Conservation (phyloP, 2,329 filamentous ascomycete species). For the Colletotrichum plurivorum region DNA sequence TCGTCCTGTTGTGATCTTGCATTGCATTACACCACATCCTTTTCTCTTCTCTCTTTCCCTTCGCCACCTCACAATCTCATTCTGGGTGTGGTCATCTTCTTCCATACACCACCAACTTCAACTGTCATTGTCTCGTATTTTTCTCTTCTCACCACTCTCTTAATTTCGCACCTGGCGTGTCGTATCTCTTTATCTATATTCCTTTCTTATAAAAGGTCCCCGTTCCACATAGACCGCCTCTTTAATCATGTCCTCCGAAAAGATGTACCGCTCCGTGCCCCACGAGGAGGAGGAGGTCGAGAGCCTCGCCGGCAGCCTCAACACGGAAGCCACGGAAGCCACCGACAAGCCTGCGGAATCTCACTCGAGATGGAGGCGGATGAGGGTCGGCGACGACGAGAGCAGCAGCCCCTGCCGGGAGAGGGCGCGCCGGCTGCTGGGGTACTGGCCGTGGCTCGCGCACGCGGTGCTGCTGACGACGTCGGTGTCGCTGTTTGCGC, state of each 20-base stretch:
- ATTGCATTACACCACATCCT: background rate
- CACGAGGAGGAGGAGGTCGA: constrained; percentile 43
- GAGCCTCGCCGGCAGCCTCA: constrained; percentile 39
- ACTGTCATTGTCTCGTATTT: constrained; percentile 1
- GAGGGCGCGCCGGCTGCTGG: constrained; percentile 42
- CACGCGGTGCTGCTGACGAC: constrained; percentile 56
- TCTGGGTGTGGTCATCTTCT: constrained; percentile 16
- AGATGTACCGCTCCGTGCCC: constrained; percentile 37
- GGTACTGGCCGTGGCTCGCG: constrained; percentile 56
- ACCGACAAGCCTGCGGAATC: constrained; percentile 11
- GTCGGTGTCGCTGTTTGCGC: constrained; percentile 56
- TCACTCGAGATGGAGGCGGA: constrained; percentile 34
- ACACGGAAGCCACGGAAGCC: constrained; percentile 28
- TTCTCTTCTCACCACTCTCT: constrained; percentile 1
- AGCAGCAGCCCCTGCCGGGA: constrained; percentile 40
- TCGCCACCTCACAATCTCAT: too few relatives aligned
- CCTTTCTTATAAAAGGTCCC: background rate
- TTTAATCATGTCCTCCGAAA: constrained; percentile 39
- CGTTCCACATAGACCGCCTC: background rate
- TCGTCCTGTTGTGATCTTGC: background rate
- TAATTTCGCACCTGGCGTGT: constrained; percentile 39
- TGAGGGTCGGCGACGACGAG: constrained; percentile 46
- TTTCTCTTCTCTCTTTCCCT: constrained; percentile 1
- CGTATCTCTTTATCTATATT: background rate
- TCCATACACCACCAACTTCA: background rate